phyloP scores from a whole-genome alignment of 176 grass and related monocot genomes.

The Triticum aestivum region DNA sequence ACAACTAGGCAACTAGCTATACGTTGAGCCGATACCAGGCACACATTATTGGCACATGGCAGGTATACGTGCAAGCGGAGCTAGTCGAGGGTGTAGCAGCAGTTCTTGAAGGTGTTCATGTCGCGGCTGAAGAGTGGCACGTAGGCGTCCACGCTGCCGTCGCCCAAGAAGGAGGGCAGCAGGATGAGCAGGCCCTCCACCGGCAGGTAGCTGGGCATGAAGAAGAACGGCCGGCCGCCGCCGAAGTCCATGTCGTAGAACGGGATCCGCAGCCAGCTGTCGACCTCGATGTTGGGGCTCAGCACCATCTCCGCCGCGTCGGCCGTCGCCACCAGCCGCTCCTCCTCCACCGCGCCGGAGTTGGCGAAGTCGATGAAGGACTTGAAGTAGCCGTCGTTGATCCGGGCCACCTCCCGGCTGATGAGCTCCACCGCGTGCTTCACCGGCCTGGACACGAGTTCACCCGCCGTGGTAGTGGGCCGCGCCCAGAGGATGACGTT shows the following conservation, averaged over 20 bases:
- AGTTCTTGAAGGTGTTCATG: slow-evolving; percentile 34
- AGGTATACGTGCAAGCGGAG: neutral
- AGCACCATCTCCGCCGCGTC: slow-evolving; percentile 30
- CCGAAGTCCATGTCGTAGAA: slow-evolving; percentile 39
- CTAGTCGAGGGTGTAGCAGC: slow-evolving; percentile 20
- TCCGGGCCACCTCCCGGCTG: slow-evolving; percentile 11
- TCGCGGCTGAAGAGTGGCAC: slow-evolving; percentile 22
- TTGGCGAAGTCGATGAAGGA: slow-evolving; percentile 30
- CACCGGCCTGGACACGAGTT: neutral
- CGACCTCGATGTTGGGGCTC: slow-evolving; percentile 27
- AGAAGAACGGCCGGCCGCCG: slow-evolving; percentile 28
- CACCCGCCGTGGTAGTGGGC: neutral
- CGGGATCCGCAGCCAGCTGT: slow-evolving; percentile 34
- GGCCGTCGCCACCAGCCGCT: slow-evolving; percentile 19
- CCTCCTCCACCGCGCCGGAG: slow-evolving; percentile 16
- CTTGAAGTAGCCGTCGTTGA: slow-evolving; percentile 36
- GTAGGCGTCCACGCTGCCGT: slow-evolving; percentile 30
- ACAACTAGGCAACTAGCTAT: too few relatives aligned
- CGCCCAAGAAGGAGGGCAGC: slow-evolving; percentile 9
- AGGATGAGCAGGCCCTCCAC: slow-evolving; percentile 31
- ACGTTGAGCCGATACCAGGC: neutral
- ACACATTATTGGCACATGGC: neutral
- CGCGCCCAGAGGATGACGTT: slow-evolving; percentile 34
- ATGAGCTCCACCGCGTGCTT: slow-evolving; percentile 34
- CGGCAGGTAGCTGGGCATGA: slow-evolving; percentile 38